A percentile compares a stretch with the other conserved stretches of the same genome.
Evolutionary conservation across 2,329 filamentous ascomycete genomes (phyloP).

Genomic region (Tolypocladium ophioglossoides): DNA sequence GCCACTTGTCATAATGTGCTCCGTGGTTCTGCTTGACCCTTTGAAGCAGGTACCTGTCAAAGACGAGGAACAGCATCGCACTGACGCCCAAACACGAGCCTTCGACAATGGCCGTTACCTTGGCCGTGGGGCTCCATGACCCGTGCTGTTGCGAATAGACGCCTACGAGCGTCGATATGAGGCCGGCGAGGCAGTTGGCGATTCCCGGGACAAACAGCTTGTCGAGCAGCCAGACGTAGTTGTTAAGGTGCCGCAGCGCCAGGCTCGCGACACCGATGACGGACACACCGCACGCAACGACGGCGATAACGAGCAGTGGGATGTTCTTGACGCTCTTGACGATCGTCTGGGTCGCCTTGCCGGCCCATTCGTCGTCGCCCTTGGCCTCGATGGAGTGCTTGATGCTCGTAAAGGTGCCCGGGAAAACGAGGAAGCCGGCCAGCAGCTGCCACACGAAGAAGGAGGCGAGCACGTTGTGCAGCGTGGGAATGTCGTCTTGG

Average conservation of each 20-base stretch:
- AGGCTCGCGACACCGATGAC: constrained; percentile 27
- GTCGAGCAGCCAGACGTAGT: constrained; percentile 45
- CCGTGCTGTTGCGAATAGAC: constrained; percentile 37
- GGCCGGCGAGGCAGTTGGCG: constrained; percentile 37
- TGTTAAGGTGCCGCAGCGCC: constrained; percentile 31
- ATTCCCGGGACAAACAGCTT: constrained; percentile 34
- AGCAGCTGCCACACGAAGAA: constrained; percentile 35
- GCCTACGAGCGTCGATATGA: constrained; percentile 37
- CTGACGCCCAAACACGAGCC: constrained; percentile 15
- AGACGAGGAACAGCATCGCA: constrained; percentile 16
- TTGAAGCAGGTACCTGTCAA: constrained; percentile 19
- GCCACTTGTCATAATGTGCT: constrained; percentile 11
- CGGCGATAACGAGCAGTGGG: constrained; percentile 32
- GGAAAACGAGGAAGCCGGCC: constrained; percentile 40
- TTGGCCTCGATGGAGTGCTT: constrained; percentile 12
- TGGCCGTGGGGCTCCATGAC: constrained; percentile 31
- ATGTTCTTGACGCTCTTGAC: constrained; percentile 19
- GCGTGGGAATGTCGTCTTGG: constrained; percentile 31
- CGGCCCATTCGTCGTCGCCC: constrained; percentile 5
- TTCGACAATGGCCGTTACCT: constrained; percentile 24
- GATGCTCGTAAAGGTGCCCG: constrained; percentile 38
- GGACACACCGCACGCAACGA: constrained; percentile 27
- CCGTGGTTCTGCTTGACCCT: constrained; percentile 19
- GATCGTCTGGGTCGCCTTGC: constrained; percentile 10
- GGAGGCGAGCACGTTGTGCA: constrained; percentile 35